A percentile compares a stretch with the other conserved stretches of the same genome.
Conservation (phyloP, 2,329 filamentous ascomycete genomes). For the Knufia petricola region DNA sequence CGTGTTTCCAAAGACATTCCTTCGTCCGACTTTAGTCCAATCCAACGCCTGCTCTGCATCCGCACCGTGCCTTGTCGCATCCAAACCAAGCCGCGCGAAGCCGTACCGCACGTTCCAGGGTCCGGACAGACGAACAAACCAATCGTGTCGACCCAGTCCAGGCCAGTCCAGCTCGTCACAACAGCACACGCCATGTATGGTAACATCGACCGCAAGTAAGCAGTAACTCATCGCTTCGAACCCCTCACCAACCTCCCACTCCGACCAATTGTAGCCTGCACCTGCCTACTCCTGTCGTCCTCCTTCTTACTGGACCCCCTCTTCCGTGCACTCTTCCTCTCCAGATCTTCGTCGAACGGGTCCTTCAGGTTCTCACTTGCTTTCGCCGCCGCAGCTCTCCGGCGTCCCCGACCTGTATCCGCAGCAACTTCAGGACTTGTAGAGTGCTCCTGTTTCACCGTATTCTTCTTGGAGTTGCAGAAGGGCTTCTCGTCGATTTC, state of each 20-base stretch:
- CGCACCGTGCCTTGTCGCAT: too few species aligned
- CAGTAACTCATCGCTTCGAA: not conserved
- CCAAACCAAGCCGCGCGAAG: too few species aligned
- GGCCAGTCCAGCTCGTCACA: too few species aligned
- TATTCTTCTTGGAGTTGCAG: not conserved
- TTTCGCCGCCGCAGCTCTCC: not conserved
- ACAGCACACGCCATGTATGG: not conserved
- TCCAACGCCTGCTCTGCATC: too few species aligned
- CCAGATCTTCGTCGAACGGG: conserved; percentile 1
- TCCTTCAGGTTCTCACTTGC: conserved; percentile 6
- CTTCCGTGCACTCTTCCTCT: not conserved
- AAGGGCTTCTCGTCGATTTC: not conserved
- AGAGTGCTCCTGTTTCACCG: not conserved
- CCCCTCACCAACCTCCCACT: conserved; percentile 3
- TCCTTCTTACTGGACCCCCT: not conserved
- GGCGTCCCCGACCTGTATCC: not conserved
- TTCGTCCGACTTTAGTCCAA: too few species aligned
- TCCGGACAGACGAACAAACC: too few species aligned
- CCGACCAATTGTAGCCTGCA: not conserved
- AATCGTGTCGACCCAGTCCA: too few species aligned
- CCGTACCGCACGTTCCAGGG: too few species aligned
- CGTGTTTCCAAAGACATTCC: too few species aligned
- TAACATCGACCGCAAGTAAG: too few species aligned
- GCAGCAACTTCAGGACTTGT: not conserved
- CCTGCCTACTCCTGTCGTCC: not conserved